Evolutionary conservation across 1,139 yeast species (phyloP).

Genomic region (Scheffersomyces parashehatae): DNA sequence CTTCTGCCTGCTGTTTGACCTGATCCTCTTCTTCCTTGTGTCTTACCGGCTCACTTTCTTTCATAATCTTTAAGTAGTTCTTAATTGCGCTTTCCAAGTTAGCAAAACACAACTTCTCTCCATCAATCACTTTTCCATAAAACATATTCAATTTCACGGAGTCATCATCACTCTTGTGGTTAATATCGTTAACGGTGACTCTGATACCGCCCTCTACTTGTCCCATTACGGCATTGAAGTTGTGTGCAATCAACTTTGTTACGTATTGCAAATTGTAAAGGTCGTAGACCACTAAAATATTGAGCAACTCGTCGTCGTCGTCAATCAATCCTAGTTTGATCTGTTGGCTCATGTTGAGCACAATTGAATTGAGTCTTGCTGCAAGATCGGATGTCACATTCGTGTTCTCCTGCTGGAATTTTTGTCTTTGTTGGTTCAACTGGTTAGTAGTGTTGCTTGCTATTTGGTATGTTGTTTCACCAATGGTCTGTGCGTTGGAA

Average conservation of each 20-base stretch:
- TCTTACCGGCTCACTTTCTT: conserved; percentile 18
- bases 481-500: conserved; percentile 41
- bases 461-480: conserved; percentile 45
- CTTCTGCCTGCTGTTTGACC: conserved; percentile 23
- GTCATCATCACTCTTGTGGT: conserved; percentile 37
- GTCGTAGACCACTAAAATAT: conserved; percentile 68
- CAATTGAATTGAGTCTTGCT: conserved; percentile 35
- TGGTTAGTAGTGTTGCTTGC: conserved; percentile 47
- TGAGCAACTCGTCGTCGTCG: conserved; percentile 58
- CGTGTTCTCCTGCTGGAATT: conserved; percentile 27
- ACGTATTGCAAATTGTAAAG: conserved; percentile 68
- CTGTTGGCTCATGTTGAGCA: conserved; percentile 41
- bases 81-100: conserved; percentile 75
- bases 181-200: conserved; percentile 54
- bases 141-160: conserved; percentile 65
- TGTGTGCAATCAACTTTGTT: conserved; percentile 62
- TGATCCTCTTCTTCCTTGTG: conserved; percentile 25
- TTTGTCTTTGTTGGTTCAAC: conserved; percentile 43
- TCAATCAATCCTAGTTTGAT: conserved; percentile 65
- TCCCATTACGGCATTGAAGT: conserved; percentile 79
- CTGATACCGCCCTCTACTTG: conserved; percentile 91
- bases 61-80: conserved; percentile 33
- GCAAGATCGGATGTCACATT: conserved; percentile 17
- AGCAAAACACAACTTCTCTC: conserved; percentile 87
- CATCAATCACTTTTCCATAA: conserved; percentile 76